Percentiles rank a stretch among this genome's conserved stretches.
Evolutionary conservation across 768 basidiomycete genomes (phyloP).

Genomic region (Amanita pallidorosea): DNA sequence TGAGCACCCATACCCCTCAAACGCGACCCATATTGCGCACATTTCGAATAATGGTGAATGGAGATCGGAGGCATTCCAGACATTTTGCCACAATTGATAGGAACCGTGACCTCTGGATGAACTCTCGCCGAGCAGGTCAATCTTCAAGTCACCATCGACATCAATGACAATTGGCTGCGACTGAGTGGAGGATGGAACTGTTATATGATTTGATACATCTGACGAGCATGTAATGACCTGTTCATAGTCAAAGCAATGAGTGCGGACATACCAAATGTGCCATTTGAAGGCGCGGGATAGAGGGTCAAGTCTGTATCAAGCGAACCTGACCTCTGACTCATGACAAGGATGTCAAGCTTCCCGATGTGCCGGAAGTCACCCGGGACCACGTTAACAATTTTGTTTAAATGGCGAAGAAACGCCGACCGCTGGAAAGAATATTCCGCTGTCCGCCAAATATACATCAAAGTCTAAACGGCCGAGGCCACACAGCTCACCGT

Average conservation of each 20-base stretch:
- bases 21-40: slow-evolving; percentile 30
- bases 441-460: slow-evolving; percentile 30
- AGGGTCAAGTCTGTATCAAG: slow-evolving; percentile 55
- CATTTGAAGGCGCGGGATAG: slow-evolving; percentile 51
- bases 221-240: background rate
- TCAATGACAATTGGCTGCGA: slow-evolving; percentile 85
- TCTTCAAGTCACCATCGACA: slow-evolving; percentile 78
- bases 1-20: background rate
- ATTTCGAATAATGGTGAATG: slow-evolving; percentile 49
- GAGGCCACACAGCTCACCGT: slow-evolving; percentile 36
- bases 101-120: slow-evolving; percentile 21
- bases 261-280: slow-evolving; percentile 51
- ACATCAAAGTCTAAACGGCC: background rate
- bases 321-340: slow-evolving; percentile 47
- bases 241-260: background rate
- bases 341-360: slow-evolving; percentile 80
- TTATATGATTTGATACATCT: slow-evolving; percentile 35
- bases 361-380: slow-evolving; percentile 94
- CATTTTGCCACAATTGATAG: slow-evolving; percentile 72
- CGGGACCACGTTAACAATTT: slow-evolving; percentile 76
- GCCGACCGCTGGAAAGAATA: slow-evolving; percentile 44
- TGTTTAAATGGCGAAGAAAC: slow-evolving; percentile 42
- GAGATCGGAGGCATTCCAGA: slow-evolving; percentile 52
- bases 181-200: slow-evolving; percentile 50
- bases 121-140: slow-evolving; percentile 68